These are phyloP conservation scores for Wallacemonas sp. DNA, from an alignment of 208 protist genomes.

Conservation along the genomic window DNA sequence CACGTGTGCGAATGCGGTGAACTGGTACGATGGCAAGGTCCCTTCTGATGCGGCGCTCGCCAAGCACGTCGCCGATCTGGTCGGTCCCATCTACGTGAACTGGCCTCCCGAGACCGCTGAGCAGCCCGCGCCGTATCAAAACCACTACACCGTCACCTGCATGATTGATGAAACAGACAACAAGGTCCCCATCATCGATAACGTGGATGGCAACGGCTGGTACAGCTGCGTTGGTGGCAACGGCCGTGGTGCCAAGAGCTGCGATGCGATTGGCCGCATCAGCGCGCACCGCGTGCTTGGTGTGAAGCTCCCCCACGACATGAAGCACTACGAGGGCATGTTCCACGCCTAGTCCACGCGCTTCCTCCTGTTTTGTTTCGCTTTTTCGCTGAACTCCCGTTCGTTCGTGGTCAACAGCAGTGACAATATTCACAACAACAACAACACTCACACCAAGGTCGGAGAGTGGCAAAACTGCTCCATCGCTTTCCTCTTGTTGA, in stretches of 20 bases:
- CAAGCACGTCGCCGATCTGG: not conserved
- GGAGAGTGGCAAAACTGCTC: no score
- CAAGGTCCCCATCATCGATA: constrained; percentile 17
- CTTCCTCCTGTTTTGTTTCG: not conserved
- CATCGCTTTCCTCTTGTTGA: not conserved
- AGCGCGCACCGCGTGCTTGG: constrained; percentile 26
- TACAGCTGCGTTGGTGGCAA: constrained; percentile 24
- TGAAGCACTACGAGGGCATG: not conserved
- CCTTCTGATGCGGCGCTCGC: not conserved
- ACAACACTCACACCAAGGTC: no score
- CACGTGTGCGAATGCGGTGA: constrained; percentile 11
- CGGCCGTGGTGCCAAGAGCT: constrained; percentile 25
- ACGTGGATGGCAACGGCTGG: constrained; percentile 15
- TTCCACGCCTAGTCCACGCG: not conserved
- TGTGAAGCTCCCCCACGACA: constrained; percentile 12
- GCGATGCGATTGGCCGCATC: constrained; percentile 31
- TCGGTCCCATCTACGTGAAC: constrained; percentile 8
- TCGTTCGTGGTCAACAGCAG: no score
- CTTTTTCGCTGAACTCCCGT: no score
- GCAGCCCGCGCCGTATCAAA: not conserved
- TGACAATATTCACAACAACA: no score
- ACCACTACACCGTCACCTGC: constrained; percentile 21
- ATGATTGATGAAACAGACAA: constrained; percentile 20
- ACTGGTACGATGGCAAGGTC: constrained; percentile 18
- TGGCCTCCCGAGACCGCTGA: constrained; percentile 17